phyloP scores from a whole-genome alignment of 1,284 basidiomycete species.

The Tilletia horrida region DNA sequence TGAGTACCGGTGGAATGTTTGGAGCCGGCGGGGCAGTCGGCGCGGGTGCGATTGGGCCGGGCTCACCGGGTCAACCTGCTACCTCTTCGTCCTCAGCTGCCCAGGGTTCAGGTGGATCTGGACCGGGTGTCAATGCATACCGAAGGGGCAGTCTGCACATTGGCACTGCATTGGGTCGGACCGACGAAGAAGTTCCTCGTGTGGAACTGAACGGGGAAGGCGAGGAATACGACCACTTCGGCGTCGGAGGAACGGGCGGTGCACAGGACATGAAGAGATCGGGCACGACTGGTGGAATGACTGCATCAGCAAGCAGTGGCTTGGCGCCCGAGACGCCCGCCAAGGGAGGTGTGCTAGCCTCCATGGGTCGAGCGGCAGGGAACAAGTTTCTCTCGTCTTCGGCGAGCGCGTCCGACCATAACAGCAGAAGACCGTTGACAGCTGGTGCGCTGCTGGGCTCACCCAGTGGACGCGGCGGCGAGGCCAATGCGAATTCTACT shows the following conservation, averaged over 20 bases:
- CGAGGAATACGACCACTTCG: not conserved
- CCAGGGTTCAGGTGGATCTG: too few relatives aligned
- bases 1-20: constrained; percentile 43
- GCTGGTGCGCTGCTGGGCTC: not conserved
- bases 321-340: not conserved
- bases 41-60: not conserved
- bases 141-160: constrained; percentile 22
- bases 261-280: not conserved
- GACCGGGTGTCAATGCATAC: too few relatives aligned
- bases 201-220: not conserved
- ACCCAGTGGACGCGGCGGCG: not conserved
- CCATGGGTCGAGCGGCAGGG: constrained; percentile 32
- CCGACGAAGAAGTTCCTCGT: constrained; percentile 2
- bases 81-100: too few relatives aligned
- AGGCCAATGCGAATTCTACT: not conserved
- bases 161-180: constrained; percentile 16
- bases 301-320: not conserved
- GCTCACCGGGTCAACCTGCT: too few relatives aligned
- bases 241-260: not conserved
- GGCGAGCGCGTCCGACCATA: constrained; percentile 17
- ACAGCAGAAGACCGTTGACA: not conserved
- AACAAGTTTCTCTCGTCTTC: constrained; percentile 31
- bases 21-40: not conserved
- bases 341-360: constrained; percentile 17
- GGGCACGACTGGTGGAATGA: not conserved